phyloP scores from a whole-genome alignment of 805 yeast genomes.

The Metahyphopichia silvanorum region DNA sequence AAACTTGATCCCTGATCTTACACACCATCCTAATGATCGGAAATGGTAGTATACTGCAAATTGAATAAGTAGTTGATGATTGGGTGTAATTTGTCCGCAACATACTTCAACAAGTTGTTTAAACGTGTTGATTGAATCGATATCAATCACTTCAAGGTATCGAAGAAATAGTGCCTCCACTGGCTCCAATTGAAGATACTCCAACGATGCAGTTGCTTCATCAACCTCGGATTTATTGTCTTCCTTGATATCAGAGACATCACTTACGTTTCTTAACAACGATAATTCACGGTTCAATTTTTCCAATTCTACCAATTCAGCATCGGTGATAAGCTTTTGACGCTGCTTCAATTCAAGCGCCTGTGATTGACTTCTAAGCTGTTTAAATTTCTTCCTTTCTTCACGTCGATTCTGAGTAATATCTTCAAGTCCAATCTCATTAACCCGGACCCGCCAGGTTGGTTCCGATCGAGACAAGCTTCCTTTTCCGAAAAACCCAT shows the following conservation, averaged over 20 bases:
- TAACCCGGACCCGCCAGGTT: slow-evolving; percentile 74
- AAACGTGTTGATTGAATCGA: slow-evolving; percentile 20
- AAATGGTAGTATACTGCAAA: slow-evolving; percentile 84
- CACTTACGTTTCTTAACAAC: slow-evolving; percentile 6
- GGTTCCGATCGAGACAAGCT: slow-evolving; percentile 87
- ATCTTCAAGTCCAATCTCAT: slow-evolving; percentile 60
- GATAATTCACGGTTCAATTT: slow-evolving; percentile 16
- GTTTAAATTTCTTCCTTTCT: slow-evolving; percentile 71
- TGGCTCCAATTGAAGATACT: slow-evolving; percentile 66
- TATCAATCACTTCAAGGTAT: slow-evolving; percentile 47
- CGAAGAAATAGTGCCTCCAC: slow-evolving; percentile 71
- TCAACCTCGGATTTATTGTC: slow-evolving; percentile 17
- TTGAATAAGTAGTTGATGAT: slow-evolving; percentile 40
- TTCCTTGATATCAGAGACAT: slow-evolving; percentile 1
- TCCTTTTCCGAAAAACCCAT: slow-evolving; percentile 95
- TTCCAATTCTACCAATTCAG: slow-evolving; percentile 17
- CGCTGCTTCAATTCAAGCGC: slow-evolving; percentile 50
- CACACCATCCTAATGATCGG: slow-evolving; percentile 92
- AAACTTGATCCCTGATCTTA: slow-evolving; percentile 85
- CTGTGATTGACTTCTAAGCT: slow-evolving; percentile 49
- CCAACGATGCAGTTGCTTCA: slow-evolving; percentile 19
- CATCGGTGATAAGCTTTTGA: slow-evolving; percentile 19
- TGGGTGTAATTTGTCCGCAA: slow-evolving; percentile 9
- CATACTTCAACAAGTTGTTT: slow-evolving; percentile 23
- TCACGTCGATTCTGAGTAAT: slow-evolving; percentile 69